Evolutionary conservation across 2,329 filamentous ascomycete genomes (phyloP), one percentile per base, ranked within the genome.

Genomic region (Xylariaceae sp.): DNA sequence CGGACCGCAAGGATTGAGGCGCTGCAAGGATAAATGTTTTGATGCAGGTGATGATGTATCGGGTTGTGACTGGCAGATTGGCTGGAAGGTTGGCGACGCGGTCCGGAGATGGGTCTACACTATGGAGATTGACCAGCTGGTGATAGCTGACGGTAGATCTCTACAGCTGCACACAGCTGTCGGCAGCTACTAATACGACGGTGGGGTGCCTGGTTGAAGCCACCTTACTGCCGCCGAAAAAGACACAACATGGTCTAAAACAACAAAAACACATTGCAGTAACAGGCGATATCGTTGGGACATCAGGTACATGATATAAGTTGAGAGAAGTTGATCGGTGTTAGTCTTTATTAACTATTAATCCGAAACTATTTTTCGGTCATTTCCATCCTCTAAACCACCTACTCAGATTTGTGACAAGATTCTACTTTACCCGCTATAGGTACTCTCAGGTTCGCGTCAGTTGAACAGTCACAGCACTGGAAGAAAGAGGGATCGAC

Each of bases 401-500:
- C 6, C 18, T 13, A 21, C 15, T 15, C n/a, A n/a, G 26, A 41
- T 45, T n/a, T 9, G 21, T n/a, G 16, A 41, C 32, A 42, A 4
- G 45, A 30, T 29, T n/a, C 12, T 46, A 19, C 15, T 30, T 5
- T n/a, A 15, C 19, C 3, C 16, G 7, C 26, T 18, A 10, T 16
- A n/a, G n/a, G n/a, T n/a, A 8, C 18, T 26, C 15, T 54, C 37
- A 61, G 1, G 30, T 16, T 34, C 34, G 32, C 22, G 47, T 55
- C 42, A 67, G 42, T 49, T 62, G 47, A 9, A 66, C 60, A 10
- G 61, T 55, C 19, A 64, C 63, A 41, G 61, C 49, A 19, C 55
- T 64, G 16, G 54, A 51, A 16, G 55, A 51, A 40, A 70, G 58
- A 26, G 66, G 62, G 1, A 70, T 58, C 40, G 57, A 52, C 66